Evolutionary conservation across 129 eudicot species (phyloP).

Genomic region (Chrysanthemum lavandulifolium): DNA sequence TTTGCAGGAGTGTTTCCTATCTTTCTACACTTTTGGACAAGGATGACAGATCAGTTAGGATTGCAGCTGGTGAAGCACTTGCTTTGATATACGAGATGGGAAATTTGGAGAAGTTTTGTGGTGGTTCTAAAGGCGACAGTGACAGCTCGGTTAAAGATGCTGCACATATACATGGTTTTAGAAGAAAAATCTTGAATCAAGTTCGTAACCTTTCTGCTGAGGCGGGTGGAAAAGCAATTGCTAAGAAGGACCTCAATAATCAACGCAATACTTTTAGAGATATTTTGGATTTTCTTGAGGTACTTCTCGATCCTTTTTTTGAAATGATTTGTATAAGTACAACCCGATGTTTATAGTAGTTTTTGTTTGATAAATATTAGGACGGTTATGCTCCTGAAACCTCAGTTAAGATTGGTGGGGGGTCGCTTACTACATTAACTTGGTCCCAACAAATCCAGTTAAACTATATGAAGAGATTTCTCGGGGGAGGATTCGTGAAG

Average conservation of each 20-base stretch:
- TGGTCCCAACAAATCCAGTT: constrained; percentile 86
- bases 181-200: constrained; percentile 64
- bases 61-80: constrained; percentile 90
- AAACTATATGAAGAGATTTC: constrained; percentile 82
- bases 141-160: constrained; percentile 38
- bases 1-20: constrained; percentile 69
- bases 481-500: constrained; percentile 87
- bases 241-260: constrained; percentile 81
- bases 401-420: constrained; percentile 81
- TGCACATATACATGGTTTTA: constrained; percentile 58
- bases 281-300: constrained; percentile 87
- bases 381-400: constrained; percentile 75
- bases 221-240: constrained; percentile 86
- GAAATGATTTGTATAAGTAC: neutral
- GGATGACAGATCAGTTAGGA: constrained; percentile 82
- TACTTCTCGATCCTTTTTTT: constrained; percentile 14
- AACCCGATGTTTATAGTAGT: neutral
- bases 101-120: constrained; percentile 65
- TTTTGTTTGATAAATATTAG: constrained; percentile 28
- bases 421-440: constrained; percentile 50
- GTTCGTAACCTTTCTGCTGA: constrained; percentile 71
- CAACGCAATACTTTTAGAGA: constrained; percentile 86
- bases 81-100: constrained; percentile 68
- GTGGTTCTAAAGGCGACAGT: constrained; percentile 37
- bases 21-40: constrained; percentile 72